Evolutionary conservation across 768 basidiomycete genomes (phyloP), one percentile per base, ranked within the genome.

Genomic region (Sutorius australiensis): DNA sequence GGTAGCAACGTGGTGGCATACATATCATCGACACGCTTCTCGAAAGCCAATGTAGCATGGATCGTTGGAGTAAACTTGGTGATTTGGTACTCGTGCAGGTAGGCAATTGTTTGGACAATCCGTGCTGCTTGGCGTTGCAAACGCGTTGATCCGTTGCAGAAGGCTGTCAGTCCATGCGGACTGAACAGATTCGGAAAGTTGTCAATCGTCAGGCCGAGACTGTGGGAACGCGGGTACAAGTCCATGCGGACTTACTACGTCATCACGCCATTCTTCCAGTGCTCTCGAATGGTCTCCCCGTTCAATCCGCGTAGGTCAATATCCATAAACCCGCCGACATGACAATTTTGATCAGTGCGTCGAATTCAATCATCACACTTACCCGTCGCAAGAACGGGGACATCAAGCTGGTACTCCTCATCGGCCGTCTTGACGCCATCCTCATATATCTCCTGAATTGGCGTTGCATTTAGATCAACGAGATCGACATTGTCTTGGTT

Each of bases 401-500:
- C 55, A 19, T 61, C 59, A 9, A 54, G 16, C 10, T 57, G 44
- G 19, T 58, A 47, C 37, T 57, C 43, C 41, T 30, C 49, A 24
- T 51, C 6, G 3, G 39, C 7, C 19, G 55, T 57, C 27, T 31
- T 61, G 8, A 61, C 11, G 6, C 59, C 59, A 2, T 42, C 53
- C 34, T 47, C 42, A 5, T 3, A 16, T 7, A 61, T 55, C 37
- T 61, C 59, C 1, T 44, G 34, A 16, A 61, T 61, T 1, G 55
- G 46, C 0, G 47, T 44, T 14, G 44, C 44, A 1, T 45, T 57
- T 12, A 50, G 3, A 27, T 61, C 47, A 14, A 61, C 50, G 10
- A 61, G 43, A 11, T 61, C 59, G 3, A 57, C 60, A 6, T 61
- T 61, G 2, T 61, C 55, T 33, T 57, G 60, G 39, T 46, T 46